A percentile compares a stretch with the other conserved stretches of the same genome.
Evolutionary conservation across 768 basidiomycete genomes (phyloP).

Genomic region (Tylopilus subfusipes): DNA sequence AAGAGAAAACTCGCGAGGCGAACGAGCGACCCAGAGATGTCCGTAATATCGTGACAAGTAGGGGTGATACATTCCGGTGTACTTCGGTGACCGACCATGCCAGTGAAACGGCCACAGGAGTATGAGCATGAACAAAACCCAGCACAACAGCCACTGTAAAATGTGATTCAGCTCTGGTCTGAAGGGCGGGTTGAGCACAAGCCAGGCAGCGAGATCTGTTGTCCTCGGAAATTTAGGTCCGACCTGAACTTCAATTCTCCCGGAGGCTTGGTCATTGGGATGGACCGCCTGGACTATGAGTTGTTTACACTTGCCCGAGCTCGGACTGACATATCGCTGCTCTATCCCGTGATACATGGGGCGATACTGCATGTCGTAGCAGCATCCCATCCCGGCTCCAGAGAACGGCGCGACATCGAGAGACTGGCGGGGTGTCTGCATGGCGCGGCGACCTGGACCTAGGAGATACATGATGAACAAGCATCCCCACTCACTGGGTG

Average conservation of each 20-base stretch:
- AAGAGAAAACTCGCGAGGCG: conserved; percentile 20
- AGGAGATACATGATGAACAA: background rate
- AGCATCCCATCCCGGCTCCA: background rate
- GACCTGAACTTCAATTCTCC: background rate
- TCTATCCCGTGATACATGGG: conserved; percentile 8
- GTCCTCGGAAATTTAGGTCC: background rate
- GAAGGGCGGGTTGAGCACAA: conserved; percentile 1
- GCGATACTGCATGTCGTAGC: conserved; percentile 19
- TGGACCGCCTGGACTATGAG: conserved; percentile 25
- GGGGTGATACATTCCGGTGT: conserved; percentile 10
- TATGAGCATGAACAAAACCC: conserved; percentile 16
- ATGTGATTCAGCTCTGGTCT: background rate
- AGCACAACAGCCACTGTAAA: conserved; percentile 18
- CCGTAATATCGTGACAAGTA: conserved; percentile 20
- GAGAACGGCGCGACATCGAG: background rate
- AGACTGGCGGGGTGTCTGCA: background rate
- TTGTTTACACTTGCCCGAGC: conserved; percentile 22
- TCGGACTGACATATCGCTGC: conserved; percentile 24
- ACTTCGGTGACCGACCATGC: conserved; percentile 7
- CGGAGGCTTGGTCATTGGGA: background rate
- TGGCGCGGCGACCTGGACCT: background rate
- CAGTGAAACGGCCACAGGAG: conserved; percentile 18
- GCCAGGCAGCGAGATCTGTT: conserved; percentile 19
- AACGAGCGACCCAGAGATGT: conserved; percentile 24
- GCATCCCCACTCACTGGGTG: background rate